Evolutionary conservation across 75 land plant species (phyloP).

Genomic region (Azolla pinnata): DNA sequence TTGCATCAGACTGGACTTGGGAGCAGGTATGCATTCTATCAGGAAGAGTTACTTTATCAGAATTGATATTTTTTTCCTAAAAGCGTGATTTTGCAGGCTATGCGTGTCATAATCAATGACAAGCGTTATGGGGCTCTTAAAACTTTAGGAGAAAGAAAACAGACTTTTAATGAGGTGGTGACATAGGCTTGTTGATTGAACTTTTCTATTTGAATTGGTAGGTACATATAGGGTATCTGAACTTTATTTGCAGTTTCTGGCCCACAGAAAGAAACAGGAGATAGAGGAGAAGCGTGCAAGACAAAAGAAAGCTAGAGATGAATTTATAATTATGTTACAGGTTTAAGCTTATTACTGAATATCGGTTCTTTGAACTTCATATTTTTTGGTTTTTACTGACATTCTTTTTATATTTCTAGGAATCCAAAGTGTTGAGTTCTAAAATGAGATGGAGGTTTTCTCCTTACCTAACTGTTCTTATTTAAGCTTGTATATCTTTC

Average conservation of each 20-base stretch:
- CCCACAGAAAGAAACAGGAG: conserved; percentile 48
- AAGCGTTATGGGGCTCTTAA: conserved; percentile 90
- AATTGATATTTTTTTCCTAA: not conserved
- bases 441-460: conserved; percentile 78
- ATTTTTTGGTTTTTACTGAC: not conserved
- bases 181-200: not conserved
- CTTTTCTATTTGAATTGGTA: not conserved
- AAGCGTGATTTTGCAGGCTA: conserved; percentile 39
- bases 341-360: conserved; percentile 21
- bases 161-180: conserved; percentile 85
- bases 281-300: conserved; percentile 69
- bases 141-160: conserved; percentile 88
- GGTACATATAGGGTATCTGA: not conserved
- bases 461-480: too few relatives aligned
- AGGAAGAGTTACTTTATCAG: not conserved
- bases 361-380: not conserved
- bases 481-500: too few relatives aligned
- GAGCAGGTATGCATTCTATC: conserved; percentile 91
- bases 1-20: conserved; percentile 95
- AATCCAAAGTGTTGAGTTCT: conserved; percentile 70
- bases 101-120: conserved; percentile 90
- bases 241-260: conserved; percentile 41
- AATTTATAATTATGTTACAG: conserved; percentile 76
- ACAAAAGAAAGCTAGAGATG: conserved; percentile 78
- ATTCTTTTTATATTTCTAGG: conserved; percentile 26